Evolutionary conservation across 1,139 yeast genomes (phyloP), one percentile per base, ranked within the genome.

Genomic region (Nakaseomyces bracarensis): DNA sequence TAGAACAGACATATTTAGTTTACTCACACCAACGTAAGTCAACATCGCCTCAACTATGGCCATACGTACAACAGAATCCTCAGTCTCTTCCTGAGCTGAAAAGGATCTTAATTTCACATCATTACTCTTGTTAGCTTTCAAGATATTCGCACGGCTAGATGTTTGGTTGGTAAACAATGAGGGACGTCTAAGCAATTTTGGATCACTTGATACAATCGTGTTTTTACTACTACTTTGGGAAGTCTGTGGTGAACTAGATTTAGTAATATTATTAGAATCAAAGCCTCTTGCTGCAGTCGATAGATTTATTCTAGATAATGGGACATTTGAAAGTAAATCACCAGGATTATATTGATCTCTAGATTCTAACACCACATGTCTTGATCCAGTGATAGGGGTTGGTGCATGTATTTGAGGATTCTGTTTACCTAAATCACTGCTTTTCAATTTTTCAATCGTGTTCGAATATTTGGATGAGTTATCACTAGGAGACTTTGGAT

Each of bases 31-130:
- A 29, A 89, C 66, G 22, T 79, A 66, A 44, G 73, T 72, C 58
- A 89, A 83, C 43, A 91, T 74, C 34, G 79, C 81, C 51, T 85
- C 95, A 5, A 82, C 75, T 2, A 91, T 64, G 0, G 95, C 87
- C 23, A 73, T 68, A 37, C 87, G 69, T 34, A 85, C 63, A 0
- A 85, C 74, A 0, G 78, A 68, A 39, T 85, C 95, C 50, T 84
- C 93, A 0, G 84, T 79, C 52, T 84, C 95, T 48, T 82, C 86
- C 38, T 78, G 80, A 1, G 58, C 53, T 21, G 57, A 52, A 9
- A 79, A 72, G 46, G 80, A 77, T 28, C 71, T 23, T 5, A 23
- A 22, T 15, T 25, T 22, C 8, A 23, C 15, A 23, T 35, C 38
- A 25, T 35, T 35, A 10, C n/a, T 35, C 9, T 14, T 28, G 15